Evolutionary conservation across 2,329 filamentous ascomycete genomes (phyloP).

Genomic region (Arthrocladium fulminans): DNA sequence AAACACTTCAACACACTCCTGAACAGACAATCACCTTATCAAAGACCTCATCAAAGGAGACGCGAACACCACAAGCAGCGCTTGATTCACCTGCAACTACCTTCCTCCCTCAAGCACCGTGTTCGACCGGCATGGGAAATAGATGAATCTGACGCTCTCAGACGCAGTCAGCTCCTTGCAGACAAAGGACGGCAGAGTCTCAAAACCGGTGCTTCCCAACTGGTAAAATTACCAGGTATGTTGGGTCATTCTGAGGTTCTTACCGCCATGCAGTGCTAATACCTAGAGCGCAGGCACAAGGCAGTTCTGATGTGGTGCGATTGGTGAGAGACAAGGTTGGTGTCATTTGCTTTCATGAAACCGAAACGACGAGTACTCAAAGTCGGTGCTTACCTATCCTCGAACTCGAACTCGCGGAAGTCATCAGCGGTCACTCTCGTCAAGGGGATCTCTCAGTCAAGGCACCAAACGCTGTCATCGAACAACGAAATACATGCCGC

Average conservation of each 20-base stretch:
- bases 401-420: neutral
- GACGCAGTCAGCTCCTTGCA: slow-evolving; percentile 60
- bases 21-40: slow-evolving; percentile 48
- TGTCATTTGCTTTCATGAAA: slow-evolving; percentile 15
- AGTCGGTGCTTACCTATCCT: slow-evolving; percentile 11
- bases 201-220: slow-evolving; percentile 61
- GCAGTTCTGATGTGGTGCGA: slow-evolving; percentile 86
- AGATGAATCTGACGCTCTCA: slow-evolving; percentile 65
- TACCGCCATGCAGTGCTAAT: neutral
- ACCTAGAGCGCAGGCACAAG: slow-evolving; percentile 57
- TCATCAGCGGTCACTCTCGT: slow-evolving; percentile 1
- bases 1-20: slow-evolving; percentile 69
- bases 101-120: slow-evolving; percentile 15
- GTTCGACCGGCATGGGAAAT: slow-evolving; percentile 52
- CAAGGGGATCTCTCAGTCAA: neutral
- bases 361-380: neutral
- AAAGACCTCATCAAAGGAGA: slow-evolving; percentile 53
- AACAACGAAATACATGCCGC: slow-evolving; percentile 71
- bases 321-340: slow-evolving; percentile 62
- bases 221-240: slow-evolving; percentile 61
- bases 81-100: slow-evolving; percentile 35
- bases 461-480: slow-evolving; percentile 8
- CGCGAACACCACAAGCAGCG: slow-evolving; percentile 54
- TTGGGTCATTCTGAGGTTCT: neutral
- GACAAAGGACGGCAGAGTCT: slow-evolving; percentile 40